Evolutionary conservation across 345 rosid genomes (phyloP).

Genomic region (Citrus australasica): DNA sequence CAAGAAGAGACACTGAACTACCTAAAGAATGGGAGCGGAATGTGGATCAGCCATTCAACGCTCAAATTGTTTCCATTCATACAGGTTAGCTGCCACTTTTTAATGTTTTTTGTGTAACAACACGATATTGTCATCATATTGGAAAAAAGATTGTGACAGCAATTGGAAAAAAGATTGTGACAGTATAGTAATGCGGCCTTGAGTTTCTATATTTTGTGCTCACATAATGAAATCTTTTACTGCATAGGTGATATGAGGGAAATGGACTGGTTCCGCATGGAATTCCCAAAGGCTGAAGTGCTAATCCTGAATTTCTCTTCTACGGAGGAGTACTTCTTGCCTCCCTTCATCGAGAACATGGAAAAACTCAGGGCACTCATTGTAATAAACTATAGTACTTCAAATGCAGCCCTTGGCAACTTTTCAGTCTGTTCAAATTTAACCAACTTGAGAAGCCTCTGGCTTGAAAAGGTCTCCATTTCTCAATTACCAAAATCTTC

Average conservation of each 20-base stretch:
- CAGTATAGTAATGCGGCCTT: neutral
- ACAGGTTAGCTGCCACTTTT: constrained; percentile 39
- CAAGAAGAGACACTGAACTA: constrained; percentile 49
- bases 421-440: constrained; percentile 48
- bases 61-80: constrained; percentile 79
- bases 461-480: constrained; percentile 78
- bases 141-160: neutral
- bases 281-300: constrained; percentile 85
- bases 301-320: constrained; percentile 71
- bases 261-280: constrained; percentile 78
- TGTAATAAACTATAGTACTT: constrained; percentile 55
- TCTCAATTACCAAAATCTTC: constrained; percentile 43
- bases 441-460: constrained; percentile 61
- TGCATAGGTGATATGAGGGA: constrained; percentile 67
- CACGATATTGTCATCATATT: neutral
- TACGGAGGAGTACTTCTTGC: constrained; percentile 56
- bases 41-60: constrained; percentile 50
- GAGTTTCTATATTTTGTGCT: neutral
- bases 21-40: constrained; percentile 89
- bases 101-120: neutral
- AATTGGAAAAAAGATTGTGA: neutral
- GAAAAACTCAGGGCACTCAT: constrained; percentile 73
- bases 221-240: neutral
- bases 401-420: constrained; percentile 51
- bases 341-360: constrained; percentile 75